phyloP scores from a whole-genome alignment of 805 yeast genomes.

The Jamesozyma rosinii region DNA sequence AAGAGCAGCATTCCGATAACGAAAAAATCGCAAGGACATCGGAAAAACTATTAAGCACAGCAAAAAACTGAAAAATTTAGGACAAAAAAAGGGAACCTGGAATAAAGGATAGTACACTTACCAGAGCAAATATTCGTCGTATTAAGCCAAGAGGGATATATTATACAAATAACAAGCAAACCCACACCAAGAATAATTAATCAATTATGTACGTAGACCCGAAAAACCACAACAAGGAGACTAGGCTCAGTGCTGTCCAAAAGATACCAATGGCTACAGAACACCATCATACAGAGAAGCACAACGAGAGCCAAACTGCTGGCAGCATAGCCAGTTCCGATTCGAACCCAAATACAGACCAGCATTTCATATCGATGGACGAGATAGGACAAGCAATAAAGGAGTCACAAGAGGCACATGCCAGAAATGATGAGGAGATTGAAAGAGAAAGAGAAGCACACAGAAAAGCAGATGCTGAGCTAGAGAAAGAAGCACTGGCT shows the following conservation, averaged over 20 bases:
- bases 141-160: too few relatives aligned
- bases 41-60: too few relatives aligned
- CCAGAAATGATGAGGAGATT: neutral
- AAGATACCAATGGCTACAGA: neutral
- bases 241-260: neutral
- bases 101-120: too few relatives aligned
- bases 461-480: conserved; percentile 1
- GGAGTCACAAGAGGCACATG: neutral
- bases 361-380: conserved; percentile 2
- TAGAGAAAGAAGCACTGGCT: neutral
- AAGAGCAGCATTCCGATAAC: too few relatives aligned
- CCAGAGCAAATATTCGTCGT: too few relatives aligned
- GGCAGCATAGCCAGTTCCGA: neutral
- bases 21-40: too few relatives aligned
- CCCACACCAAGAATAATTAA: neutral
- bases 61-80: too few relatives aligned
- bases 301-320: neutral
- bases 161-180: too few relatives aligned
- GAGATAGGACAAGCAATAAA: conserved; percentile 3
- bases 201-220: conserved; percentile 4
- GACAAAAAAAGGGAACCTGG: too few relatives aligned
- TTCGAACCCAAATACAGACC: neutral
- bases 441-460: neutral
- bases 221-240: conserved; percentile 3
- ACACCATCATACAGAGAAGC: neutral